These are phyloP conservation scores for Platismatia glauca DNA, from an alignment of 495 filamentous ascomycete genomes.

Conservation along the genomic window DNA sequence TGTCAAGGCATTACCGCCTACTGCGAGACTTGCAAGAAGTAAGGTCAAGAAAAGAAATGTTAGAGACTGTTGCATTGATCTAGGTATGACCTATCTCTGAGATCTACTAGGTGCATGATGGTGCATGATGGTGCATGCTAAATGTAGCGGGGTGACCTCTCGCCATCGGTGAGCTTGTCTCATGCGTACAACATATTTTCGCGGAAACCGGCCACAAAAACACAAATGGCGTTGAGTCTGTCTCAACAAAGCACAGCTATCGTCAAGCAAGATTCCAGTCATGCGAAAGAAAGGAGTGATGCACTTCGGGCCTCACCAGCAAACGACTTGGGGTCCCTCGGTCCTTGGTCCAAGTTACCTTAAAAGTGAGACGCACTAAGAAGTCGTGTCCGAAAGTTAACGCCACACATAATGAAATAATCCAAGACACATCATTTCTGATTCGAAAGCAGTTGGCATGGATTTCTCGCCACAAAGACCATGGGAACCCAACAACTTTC, in stretches of 20 bases:
- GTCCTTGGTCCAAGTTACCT: too few relatives aligned
- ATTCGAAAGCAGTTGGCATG: not conserved
- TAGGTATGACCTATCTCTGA: too few relatives aligned
- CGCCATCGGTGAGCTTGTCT: not conserved
- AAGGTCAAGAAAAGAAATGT: not conserved
- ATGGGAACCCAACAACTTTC: conserved; percentile 15
- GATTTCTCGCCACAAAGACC: not conserved
- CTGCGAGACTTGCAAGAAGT: not conserved
- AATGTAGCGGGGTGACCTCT: not conserved
- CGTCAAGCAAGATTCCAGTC: too few relatives aligned
- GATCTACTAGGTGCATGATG: not conserved
- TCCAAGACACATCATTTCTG: not conserved
- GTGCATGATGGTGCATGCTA: not conserved
- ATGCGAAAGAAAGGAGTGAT: too few relatives aligned
- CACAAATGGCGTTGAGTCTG: too few relatives aligned
- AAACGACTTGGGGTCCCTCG: too few relatives aligned
- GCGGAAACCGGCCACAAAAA: not conserved
- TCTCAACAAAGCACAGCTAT: too few relatives aligned
- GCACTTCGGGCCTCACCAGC: too few relatives aligned
- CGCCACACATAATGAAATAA: not conserved
- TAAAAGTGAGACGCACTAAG: not conserved
- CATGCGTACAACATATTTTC: not conserved
- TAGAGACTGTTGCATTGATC: not conserved
- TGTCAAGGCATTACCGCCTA: not conserved
- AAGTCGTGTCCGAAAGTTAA: not conserved